Evolutionary conservation across 1,139 yeast species (phyloP).

Genomic region (Sugiyamaella japonica): DNA sequence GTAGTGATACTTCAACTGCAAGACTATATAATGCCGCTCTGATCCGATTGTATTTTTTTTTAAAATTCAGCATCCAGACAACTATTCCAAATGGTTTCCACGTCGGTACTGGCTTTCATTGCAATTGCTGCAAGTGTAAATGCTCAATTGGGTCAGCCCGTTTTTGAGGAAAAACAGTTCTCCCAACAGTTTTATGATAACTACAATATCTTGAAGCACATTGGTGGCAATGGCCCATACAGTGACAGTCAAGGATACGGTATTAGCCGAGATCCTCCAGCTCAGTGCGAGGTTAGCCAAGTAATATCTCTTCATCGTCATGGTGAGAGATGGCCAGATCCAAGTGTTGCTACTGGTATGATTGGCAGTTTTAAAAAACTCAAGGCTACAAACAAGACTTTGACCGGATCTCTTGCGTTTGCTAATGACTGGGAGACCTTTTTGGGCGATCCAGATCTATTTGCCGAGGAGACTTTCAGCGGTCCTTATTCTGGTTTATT

Average conservation of each 20-base stretch:
- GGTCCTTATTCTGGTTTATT: constrained; percentile 44
- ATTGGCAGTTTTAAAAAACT: constrained; percentile 24
- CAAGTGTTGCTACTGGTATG: constrained; percentile 26
- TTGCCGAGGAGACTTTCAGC: constrained; percentile 35
- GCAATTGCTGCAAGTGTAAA: constrained; percentile 4
- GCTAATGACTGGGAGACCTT: constrained; percentile 42
- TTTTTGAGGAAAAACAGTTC: constrained; percentile 44
- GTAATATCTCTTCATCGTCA: constrained; percentile 66
- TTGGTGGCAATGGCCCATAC: constrained; percentile 51
- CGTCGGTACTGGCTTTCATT: constrained; percentile 3
- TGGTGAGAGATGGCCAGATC: constrained; percentile 66
- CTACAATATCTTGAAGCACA: constrained; percentile 37
- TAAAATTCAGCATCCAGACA: background rate
- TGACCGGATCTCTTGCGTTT: constrained; percentile 34
- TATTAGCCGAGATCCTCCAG: constrained; percentile 48
- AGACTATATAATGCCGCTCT: background rate
- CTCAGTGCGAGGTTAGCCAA: constrained; percentile 57
- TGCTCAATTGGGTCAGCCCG: constrained; percentile 13
- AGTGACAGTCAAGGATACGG: constrained; percentile 47
- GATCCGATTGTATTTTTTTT: background rate
- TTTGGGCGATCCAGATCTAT: constrained; percentile 34
- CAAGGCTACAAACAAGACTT: constrained; percentile 27
- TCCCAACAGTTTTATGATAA: constrained; percentile 38
- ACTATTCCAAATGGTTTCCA: constrained; percentile 4
- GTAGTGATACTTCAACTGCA: background rate